Conservation (phyloP, 805 yeast species). For the Teunomyces aglyptinius region DNA sequence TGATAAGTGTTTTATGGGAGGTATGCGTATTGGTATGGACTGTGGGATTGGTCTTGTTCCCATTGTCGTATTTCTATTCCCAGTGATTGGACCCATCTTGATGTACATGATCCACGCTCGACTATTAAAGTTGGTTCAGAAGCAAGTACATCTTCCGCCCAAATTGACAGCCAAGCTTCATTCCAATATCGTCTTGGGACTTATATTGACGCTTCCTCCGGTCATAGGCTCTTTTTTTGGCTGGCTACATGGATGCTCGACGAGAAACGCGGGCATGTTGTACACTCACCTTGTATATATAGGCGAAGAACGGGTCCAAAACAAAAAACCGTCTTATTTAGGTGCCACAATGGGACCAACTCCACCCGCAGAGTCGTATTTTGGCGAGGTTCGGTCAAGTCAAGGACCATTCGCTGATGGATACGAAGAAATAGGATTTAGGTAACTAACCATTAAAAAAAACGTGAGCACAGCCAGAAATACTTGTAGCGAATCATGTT, state of each 20-base stretch:
- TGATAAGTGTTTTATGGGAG: constrained; percentile 80
- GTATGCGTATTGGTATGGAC: constrained; percentile 61
- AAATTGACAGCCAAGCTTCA: constrained; percentile 66
- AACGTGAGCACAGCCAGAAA: background rate
- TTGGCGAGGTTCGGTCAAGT: background rate
- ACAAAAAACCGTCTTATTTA: constrained; percentile 8
- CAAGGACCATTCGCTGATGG: background rate
- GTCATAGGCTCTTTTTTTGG: constrained; percentile 71
- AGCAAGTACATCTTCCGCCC: constrained; percentile 54
- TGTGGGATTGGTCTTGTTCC: constrained; percentile 82
- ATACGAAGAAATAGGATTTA: background rate
- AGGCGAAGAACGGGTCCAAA: constrained; percentile 12
- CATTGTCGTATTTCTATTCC: constrained; percentile 57
- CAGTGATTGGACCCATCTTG: constrained; percentile 78
- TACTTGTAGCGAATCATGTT: constrained; percentile 22
- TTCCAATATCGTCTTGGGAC: constrained; percentile 71
- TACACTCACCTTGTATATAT: constrained; percentile 34
- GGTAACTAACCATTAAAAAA: background rate
- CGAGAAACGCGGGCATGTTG: constrained; percentile 82
- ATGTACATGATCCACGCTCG: constrained; percentile 80
- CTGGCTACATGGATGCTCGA: constrained; percentile 84
- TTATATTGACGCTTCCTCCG: constrained; percentile 76
- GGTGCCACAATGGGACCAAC: background rate
- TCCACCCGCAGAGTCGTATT: background rate
- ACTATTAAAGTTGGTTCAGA: constrained; percentile 58